Evolutionary conservation across 2,329 filamentous ascomycete genomes (phyloP), one percentile per base, ranked within the genome.

Genomic region (Amauroascus niger): DNA sequence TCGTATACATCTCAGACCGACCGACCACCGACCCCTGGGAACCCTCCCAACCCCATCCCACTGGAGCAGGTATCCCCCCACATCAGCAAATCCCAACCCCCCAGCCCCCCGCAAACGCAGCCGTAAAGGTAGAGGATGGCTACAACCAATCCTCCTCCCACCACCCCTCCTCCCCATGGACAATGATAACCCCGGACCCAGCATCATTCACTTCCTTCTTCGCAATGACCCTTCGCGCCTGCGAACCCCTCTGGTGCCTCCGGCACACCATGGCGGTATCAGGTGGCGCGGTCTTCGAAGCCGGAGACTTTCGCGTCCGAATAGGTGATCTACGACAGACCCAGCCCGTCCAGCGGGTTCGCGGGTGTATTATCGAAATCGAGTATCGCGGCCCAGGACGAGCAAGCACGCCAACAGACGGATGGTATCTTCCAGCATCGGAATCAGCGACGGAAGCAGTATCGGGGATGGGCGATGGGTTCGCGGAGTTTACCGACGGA

Each of bases 331-430:
- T 74, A 52, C 65, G 69, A 3, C 71, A 73, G 59, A 70, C 65
- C 32, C 63, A 64, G 35, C 70, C 70, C 13, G 61, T 60, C 22
- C 67, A 59, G 7, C 61, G 70, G 16, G 57, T 66, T 8, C 68
- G 70, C n/a, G 71, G 71, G 0, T 69, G 69, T 1, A 64, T 73
- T n/a, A 64, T 73, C n/a, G 71, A 74, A 58, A 66, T 74, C 30
- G 69, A 72, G 55, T 74, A 70, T 66, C 60, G 62, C 24, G 70
- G 69, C 0, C 69, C 69, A 16, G 41, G 52, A 30, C 20, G 41
- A 16, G 13, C 39, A 22, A 32, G 22, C 24, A 18, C 20, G n/a
- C 37, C 26, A 1, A 20, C 39, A 1, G 49, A 55, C n/a, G 35
- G n/a, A 6, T 37, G 39, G 41, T 49, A 30, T 43, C 44, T 46